phyloP scores from a whole-genome alignment of 1,284 basidiomycete species.

The Apiotrichum montevideense region DNA sequence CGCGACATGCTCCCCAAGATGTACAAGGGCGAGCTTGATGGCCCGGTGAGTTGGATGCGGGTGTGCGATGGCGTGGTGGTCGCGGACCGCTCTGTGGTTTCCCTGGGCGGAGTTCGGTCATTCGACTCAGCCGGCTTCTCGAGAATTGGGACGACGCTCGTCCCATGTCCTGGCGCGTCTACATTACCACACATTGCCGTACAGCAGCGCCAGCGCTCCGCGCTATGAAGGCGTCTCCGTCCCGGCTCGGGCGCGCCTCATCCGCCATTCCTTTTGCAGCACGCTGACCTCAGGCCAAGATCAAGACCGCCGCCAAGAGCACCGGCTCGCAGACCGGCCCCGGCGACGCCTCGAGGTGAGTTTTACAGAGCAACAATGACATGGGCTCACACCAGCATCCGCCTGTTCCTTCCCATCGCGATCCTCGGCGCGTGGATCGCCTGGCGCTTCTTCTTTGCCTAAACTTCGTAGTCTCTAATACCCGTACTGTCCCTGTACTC shows the following conservation, averaged over 20 bases:
- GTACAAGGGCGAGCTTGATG: slow-evolving; percentile 72
- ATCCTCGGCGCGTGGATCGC: slow-evolving; percentile 40
- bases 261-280: not conserved
- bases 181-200: too few relatives aligned
- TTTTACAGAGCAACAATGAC: not conserved
- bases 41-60: slow-evolving; percentile 45
- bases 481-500: not conserved
- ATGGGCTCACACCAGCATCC: slow-evolving; percentile 2
- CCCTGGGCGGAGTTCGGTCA: too few relatives aligned
- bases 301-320: not conserved
- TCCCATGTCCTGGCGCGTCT: too few relatives aligned
- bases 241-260: too few relatives aligned
- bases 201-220: too few relatives aligned
- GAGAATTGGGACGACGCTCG: too few relatives aligned
- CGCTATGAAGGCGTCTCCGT: too few relatives aligned
- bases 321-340: too few relatives aligned
- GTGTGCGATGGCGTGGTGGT: too few relatives aligned
- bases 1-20: slow-evolving; percentile 74
- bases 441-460: slow-evolving; percentile 44
- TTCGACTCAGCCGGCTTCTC: too few relatives aligned
- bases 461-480: slow-evolving; percentile 7
- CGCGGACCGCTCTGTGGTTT: too few relatives aligned
- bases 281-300: slow-evolving; percentile 1
- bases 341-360: not conserved
- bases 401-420: slow-evolving; percentile 40